Base-by-base conservation (phyloP, 1,284 basidiomycete genomes). In the Volvariella volvacea region DNA sequence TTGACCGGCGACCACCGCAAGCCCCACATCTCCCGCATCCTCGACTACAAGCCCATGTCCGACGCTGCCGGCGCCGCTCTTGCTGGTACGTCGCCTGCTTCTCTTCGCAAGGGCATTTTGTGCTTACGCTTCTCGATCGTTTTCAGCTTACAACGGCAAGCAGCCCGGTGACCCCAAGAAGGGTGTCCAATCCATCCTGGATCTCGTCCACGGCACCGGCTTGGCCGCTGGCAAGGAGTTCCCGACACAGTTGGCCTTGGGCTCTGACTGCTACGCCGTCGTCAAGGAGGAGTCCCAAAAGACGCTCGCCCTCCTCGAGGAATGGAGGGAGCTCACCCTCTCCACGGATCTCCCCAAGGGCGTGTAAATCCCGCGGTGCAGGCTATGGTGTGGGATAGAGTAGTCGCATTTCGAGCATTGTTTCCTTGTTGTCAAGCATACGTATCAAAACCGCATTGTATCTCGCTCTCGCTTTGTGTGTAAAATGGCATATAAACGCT, bases 81-180 rank as follows among this genome's bases (percentile, higher is more conserved):
- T 7, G 49, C 61, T 41, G 55, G 61, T 60, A 36, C 17, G 50
- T 9, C 30, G n/a, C 30, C n/a, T 31, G 30, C n/a, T n/a, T 9
- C 9, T n/a, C n/a, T n/a, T n/a, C n/a, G n/a, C n/a, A n/a, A n/a
- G n/a, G n/a, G n/a, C n/a, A n/a, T n/a, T n/a, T n/a, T n/a, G n/a
- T n/a, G n/a, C n/a, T n/a, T n/a, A n/a, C n/a, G n/a, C n/a, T n/a
- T n/a, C n/a, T n/a, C n/a, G 9, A 31, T 9, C n/a, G n/a, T 31
- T 30, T 25, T 7, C 40, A 62, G 60, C 52, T 3, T 60, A 58
- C 44, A 57, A 62, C 30, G 63, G 61, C 4, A 57, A 57, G 10
- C 65, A 67, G 44, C 62, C 60, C 2, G 67, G 66, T 2, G 55
- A 67, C 44, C 65, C 64, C 0, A 34, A 50, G 9, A 64, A 62